Conservation (phyloP, 129 eudicot species). For the Logfia minima region DNA sequence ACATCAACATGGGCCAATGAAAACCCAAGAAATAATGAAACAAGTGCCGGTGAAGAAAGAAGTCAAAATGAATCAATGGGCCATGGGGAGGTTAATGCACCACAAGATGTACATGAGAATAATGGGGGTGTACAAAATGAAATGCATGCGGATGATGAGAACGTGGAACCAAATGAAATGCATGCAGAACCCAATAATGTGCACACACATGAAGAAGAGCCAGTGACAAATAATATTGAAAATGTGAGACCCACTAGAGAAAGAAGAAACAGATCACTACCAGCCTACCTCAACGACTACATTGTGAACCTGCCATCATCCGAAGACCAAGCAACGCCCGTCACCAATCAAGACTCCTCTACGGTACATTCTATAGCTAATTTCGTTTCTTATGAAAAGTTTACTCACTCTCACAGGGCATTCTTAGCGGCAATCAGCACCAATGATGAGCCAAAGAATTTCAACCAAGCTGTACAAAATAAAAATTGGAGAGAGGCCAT, state of each 20-base stretch:
- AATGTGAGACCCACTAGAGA: background rate
- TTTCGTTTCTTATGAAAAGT: background rate
- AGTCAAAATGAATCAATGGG: no score
- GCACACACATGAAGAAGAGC: no score
- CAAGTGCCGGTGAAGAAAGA: no score
- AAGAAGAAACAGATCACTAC: background rate
- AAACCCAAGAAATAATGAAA: no score
- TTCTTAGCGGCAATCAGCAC: background rate
- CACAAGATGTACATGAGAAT: no score
- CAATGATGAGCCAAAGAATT: background rate
- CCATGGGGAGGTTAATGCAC: no score
- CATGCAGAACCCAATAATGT: no score
- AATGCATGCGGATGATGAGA: no score
- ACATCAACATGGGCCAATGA: background rate
- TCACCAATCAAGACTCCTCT: background rate
- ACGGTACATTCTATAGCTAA: constrained; percentile 4
- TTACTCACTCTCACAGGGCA: background rate
- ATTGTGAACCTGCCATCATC: background rate
- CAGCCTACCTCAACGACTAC: background rate
- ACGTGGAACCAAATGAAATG: no score
- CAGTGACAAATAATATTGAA: no score
- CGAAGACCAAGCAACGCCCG: background rate
- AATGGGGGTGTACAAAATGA: no score
- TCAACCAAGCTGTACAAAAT: background rate
- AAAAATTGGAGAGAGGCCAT: background rate